Base-by-base conservation (phyloP, 2,329 filamentous ascomycete species). In the Capronia americana region DNA sequence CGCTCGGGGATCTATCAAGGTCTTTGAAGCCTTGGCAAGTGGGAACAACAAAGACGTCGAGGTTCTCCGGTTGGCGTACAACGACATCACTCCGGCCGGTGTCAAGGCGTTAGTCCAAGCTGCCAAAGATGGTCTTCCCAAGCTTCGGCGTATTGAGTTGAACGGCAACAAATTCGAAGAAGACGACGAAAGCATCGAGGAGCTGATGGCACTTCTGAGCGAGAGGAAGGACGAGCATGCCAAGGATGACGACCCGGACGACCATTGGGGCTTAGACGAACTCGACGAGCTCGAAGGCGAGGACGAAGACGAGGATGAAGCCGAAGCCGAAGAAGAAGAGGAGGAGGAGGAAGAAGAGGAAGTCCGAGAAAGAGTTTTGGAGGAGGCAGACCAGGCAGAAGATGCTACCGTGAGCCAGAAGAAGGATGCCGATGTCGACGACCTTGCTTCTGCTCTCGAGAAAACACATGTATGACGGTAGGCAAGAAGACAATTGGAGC, bases 121-220 rank as follows among this genome's bases (percentile, higher is more conserved):
- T 2, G 88, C 88, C 4, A 87, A 87, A 73, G 81, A 85, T 8
- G 84, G 85, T 2, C 85, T 99, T 8, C 93, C 92, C 1, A 86
- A 86, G 12, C 82, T 99, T 71, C 90, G 90, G 80, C 89, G 93
- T 74, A 87, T 99, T 57, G 95, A 98, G 80, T 82, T 99, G 71
- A 98, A 99, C 77, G 95, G 95, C 58, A 99, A 99, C 83, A 95
- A 92, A 76, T 97, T 99, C 73, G 83, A 86, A 8, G 93, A 97
- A 78, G 92, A 96, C 2, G 92, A 98, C 73, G 83, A 86, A 55
- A 87, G 87, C 30, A 85, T 97, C 50, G 80, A 87, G 67, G 83
- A 83, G 24, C 82, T 98, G 54, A 87, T 88, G 71, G 86, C 88
- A 59, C 82, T 95, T 30, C 83, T 97, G 28, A 89, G 92, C 65